These are phyloP conservation scores for Aristolochia fimbriata DNA, from an alignment of 164 flowering plant genomes.

Conservation along the genomic window DNA sequence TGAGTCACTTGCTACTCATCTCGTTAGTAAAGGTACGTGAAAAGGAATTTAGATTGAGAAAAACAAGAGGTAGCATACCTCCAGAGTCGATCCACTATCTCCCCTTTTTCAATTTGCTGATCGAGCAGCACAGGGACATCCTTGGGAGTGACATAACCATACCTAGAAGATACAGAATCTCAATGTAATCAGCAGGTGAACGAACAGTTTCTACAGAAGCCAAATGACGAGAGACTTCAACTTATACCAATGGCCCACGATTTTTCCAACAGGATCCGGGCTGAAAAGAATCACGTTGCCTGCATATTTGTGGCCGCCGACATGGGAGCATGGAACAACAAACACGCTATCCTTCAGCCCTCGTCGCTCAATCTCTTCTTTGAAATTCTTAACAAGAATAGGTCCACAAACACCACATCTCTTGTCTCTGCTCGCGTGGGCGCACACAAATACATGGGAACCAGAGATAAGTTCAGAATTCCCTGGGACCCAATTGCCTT, in stretches of 20 bases:
- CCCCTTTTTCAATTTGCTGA: slow-evolving; percentile 72
- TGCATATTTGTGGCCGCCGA: slow-evolving; percentile 97
- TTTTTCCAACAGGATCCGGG: slow-evolving; percentile 45
- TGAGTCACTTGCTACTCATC: neutral
- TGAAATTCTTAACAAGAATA: slow-evolving; percentile 55
- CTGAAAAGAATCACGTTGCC: slow-evolving; percentile 77
- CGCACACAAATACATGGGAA: slow-evolving; percentile 75
- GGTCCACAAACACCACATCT: slow-evolving; percentile 99
- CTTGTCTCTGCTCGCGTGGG: slow-evolving; percentile 76
- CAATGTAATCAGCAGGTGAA: neutral
- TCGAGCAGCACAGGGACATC: slow-evolving; percentile 72
- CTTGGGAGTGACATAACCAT: slow-evolving; percentile 87
- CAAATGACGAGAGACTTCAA: slow-evolving; percentile 1
- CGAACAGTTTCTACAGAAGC: neutral
- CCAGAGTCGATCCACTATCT: slow-evolving; percentile 39
- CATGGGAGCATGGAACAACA: slow-evolving; percentile 78
- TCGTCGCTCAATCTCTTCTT: slow-evolving; percentile 50
- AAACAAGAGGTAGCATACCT: slow-evolving; percentile 13
- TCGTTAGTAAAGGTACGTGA: neutral
- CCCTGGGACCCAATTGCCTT: slow-evolving; percentile 57
- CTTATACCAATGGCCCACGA: slow-evolving; percentile 70
- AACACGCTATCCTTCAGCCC: slow-evolving; percentile 46
- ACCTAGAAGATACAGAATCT: slow-evolving; percentile 32
- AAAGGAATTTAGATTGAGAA: neutral
- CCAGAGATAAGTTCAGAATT: slow-evolving; percentile 46